Evolutionary conservation across 441 rosid species (phyloP).

Genomic region (Populus trichocarpa): DNA sequence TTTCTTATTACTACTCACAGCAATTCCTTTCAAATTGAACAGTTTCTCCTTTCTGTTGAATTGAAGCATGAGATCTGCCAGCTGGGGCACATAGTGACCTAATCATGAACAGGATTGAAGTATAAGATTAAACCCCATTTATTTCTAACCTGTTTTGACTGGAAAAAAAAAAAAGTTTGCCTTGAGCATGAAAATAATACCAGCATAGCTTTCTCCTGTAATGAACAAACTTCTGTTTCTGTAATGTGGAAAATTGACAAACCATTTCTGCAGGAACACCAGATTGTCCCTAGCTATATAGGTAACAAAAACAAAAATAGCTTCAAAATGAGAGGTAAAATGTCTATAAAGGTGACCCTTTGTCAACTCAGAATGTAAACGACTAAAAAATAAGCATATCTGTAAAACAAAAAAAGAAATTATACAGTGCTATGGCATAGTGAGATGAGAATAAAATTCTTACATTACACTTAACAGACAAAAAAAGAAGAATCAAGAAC

Average conservation of each 20-base stretch:
- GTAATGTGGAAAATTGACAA: constrained; percentile 87
- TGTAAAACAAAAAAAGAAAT: constrained; percentile 26
- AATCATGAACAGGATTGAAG: constrained; percentile 11
- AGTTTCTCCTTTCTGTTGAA: constrained; percentile 68
- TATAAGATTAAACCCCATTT: neutral
- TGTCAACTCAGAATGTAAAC: constrained; percentile 39
- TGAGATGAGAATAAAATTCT: constrained; percentile 1
- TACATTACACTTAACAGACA: neutral
- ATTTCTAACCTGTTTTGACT: neutral
- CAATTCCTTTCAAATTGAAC: constrained; percentile 89
- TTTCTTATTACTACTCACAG: constrained; percentile 52
- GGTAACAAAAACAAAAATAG: constrained; percentile 31
- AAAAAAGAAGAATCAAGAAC: neutral
- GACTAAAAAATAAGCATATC: constrained; percentile 24
- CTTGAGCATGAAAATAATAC: constrained; percentile 32
- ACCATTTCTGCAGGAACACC: constrained; percentile 87
- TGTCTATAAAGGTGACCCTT: constrained; percentile 29
- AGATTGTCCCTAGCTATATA: constrained; percentile 85
- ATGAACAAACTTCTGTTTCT: constrained; percentile 83
- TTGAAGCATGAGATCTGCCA: constrained; percentile 80
- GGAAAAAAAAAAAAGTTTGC: neutral
- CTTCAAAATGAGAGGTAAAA: constrained; percentile 11
- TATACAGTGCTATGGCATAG: constrained; percentile 20
- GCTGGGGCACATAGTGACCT: constrained; percentile 96
- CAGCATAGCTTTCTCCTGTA: constrained; percentile 98